Evolutionary conservation across 1,284 basidiomycete genomes (phyloP), one percentile per base, ranked within the genome.

Genomic region (Leccinum angustisporum): DNA sequence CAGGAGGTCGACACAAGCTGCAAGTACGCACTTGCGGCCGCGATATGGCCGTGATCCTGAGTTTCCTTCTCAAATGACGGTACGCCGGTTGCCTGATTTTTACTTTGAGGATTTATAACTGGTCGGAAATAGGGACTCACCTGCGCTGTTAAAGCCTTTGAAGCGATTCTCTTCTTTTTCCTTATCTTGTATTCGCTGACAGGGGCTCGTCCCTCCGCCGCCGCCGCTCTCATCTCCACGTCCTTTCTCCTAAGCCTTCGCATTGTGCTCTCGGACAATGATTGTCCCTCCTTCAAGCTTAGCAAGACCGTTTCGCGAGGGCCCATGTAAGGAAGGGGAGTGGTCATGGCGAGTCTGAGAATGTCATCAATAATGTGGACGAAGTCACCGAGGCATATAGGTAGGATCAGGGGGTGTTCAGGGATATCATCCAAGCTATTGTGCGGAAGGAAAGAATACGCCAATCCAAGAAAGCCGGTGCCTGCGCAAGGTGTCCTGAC

Each of bases 201-300:
- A 46, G 69, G 67, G n/a, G 57, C 48, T 36, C 71, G 61, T 13
- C 69, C 70, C 11, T 70, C 70, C 0, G 70, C 67, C 8, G 58
- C 62, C 1, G 69, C 69, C 2, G 61, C 65, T 53, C 61, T 67
- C 8, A 54, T 58, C 52, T 70, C 72, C 7, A 61, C 65, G 9
- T 64, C 69, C 30, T 61, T 74, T 34, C 69, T 69, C 55, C 72
- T 72, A 3, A 70, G 36, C 54, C 70, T 63, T 40, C 69, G 68
- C 6, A 62, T 14, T 3, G 70, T 70, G 33, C 69, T 74, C 51
- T 74, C 72, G 1, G 72, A 73, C 33, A 70, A 48, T 4, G 11
- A 40, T 10, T 71, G 58, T 5, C 72, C 72, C 33, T 74, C 72
- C 56, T 66, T 68, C 60, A 70, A 60, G 59, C 62, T 66, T 13